Evolutionary conservation across 495 filamentous ascomycete species (phyloP), one percentile per base, ranked within the genome.

Genomic region (Clohesyomyces aquaticus): DNA sequence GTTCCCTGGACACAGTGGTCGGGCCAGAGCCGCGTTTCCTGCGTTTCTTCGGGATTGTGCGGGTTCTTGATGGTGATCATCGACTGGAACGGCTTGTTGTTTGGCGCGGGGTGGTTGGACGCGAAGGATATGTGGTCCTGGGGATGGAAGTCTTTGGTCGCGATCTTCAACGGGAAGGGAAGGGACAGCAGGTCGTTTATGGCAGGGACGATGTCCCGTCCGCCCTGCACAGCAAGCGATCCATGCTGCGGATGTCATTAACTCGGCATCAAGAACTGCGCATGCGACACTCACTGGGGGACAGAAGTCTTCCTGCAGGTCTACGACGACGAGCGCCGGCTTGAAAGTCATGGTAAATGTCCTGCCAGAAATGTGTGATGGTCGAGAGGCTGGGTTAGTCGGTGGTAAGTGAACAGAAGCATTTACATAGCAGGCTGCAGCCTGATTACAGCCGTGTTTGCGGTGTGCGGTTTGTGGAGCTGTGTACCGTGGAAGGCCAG

Each of bases 301-400:
- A 76, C 91, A 96, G 76, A 98, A 98, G 79, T 97, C 94, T 75
- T 96, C 90, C 77, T 98, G 94, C 76, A 96, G 80, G 74, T 97
- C 93, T 21, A 97, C 87, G 8, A 96, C 81, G 35, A 97, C 71
- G 23, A 91, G 73, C 19, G 88, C 88, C 46, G 83, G 80, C 51
- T 73, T 80, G 74, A 83, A 84, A 25, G 65, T 19, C 55, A 65
- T 69, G 26, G 1, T 54, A n/a, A 19, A 38, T 53, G 48, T n/a
- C n/a, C n/a, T 42, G n/a, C 9, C 8, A 18, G 9, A 3, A 29
- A 27, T 16, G 28, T 46, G 26, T 19, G 35, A 22, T 35, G 25
- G 25, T 14, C 23, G 23, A 46, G 23, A 16, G 4, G 38, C 11
- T 10, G 28, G 25, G 48, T 26, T 21, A 52, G 58, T 41, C 47